These are phyloP conservation scores for Colletotrichum euphorbiae DNA, from an alignment of 2,329 filamentous ascomycete genomes.

Conservation along the genomic window DNA sequence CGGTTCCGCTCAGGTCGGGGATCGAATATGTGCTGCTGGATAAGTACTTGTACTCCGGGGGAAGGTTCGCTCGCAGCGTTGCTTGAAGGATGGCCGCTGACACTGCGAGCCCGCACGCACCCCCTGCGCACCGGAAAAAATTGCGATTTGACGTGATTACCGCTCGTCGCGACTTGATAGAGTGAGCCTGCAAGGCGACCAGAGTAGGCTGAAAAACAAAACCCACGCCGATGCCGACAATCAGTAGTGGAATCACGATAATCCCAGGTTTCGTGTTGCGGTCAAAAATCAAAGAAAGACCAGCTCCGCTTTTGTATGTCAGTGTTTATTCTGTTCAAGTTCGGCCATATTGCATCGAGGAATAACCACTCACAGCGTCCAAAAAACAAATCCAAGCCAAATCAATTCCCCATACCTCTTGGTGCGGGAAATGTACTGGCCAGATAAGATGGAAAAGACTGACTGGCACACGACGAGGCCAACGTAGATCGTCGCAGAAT, in stretches of 20 bases:
- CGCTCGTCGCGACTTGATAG: slow-evolving; percentile 66
- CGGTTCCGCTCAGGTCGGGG: slow-evolving; percentile 33
- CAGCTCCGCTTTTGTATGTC: slow-evolving; percentile 53
- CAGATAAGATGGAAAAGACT: slow-evolving; percentile 59
- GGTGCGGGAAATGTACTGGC: slow-evolving; percentile 67
- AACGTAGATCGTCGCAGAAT: slow-evolving; percentile 64
- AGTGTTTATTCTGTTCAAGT: not conserved
- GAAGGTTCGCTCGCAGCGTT: slow-evolving; percentile 44
- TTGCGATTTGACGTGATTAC: slow-evolving; percentile 73
- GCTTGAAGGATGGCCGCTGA: slow-evolving; percentile 62
- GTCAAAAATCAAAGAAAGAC: slow-evolving; percentile 63
- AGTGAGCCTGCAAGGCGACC: slow-evolving; percentile 69
- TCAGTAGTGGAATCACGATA: slow-evolving; percentile 62
- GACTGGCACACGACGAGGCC: slow-evolving; percentile 62
- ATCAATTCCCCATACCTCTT: slow-evolving; percentile 71
- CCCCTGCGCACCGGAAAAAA: slow-evolving; percentile 70
- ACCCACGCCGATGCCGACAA: slow-evolving; percentile 66
- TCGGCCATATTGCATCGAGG: not conserved
- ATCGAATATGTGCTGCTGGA: slow-evolving; percentile 47
- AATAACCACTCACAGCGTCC: slow-evolving; percentile 47
- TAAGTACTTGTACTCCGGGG: slow-evolving; percentile 43
- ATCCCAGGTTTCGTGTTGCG: slow-evolving; percentile 56
- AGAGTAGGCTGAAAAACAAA: slow-evolving; percentile 61
- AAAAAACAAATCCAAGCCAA: slow-evolving; percentile 54
- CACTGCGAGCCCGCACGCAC: slow-evolving; percentile 67